Evolutionary conservation across 1,284 basidiomycete species (phyloP).

Genomic region (Stygiomarasmius scandens): DNA sequence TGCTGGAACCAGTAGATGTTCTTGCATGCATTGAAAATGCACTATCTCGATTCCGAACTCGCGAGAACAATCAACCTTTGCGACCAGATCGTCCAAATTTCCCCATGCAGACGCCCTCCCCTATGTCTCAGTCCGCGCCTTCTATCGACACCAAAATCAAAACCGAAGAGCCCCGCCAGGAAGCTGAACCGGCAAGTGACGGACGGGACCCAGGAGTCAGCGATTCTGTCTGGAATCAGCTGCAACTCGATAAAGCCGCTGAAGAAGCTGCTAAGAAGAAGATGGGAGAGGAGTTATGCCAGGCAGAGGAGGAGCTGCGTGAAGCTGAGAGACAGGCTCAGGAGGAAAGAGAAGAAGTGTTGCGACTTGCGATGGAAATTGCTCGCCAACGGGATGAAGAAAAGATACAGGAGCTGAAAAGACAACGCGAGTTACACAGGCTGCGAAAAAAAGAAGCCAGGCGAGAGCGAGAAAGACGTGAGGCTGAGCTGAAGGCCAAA

Average conservation of each 20-base stretch:
- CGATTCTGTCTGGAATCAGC: slow-evolving; percentile 45
- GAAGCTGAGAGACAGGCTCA: slow-evolving; percentile 19
- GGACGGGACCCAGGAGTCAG: slow-evolving; percentile 47
- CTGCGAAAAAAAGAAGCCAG: slow-evolving; percentile 25
- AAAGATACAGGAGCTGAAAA: slow-evolving; percentile 26
- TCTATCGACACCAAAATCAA: slow-evolving; percentile 9
- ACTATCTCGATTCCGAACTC: not conserved
- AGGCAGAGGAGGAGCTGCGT: slow-evolving; percentile 29
- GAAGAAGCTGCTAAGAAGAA: slow-evolving; percentile 19
- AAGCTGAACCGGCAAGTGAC: slow-evolving; percentile 1
- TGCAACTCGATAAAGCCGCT: slow-evolving; percentile 39
- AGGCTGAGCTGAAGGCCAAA: slow-evolving; percentile 34
- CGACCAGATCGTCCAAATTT: not conserved
- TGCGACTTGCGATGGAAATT: slow-evolving; percentile 10
- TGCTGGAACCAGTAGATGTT: slow-evolving; percentile 28
- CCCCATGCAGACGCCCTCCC: not conserved
- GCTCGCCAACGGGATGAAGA: slow-evolving; percentile 20
- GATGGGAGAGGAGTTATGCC: slow-evolving; percentile 18
- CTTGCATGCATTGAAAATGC: slow-evolving; percentile 27
- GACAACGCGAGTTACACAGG: slow-evolving; percentile 27
- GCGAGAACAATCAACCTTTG: not conserved
- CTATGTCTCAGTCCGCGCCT: slow-evolving; percentile 13
- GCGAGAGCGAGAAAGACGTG: slow-evolving; percentile 24
- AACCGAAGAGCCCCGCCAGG: not conserved
- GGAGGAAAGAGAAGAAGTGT: slow-evolving; percentile 12